Conservation (phyloP, 2,329 filamentous ascomycete species). For the Amauroascus verrucosus region DNA sequence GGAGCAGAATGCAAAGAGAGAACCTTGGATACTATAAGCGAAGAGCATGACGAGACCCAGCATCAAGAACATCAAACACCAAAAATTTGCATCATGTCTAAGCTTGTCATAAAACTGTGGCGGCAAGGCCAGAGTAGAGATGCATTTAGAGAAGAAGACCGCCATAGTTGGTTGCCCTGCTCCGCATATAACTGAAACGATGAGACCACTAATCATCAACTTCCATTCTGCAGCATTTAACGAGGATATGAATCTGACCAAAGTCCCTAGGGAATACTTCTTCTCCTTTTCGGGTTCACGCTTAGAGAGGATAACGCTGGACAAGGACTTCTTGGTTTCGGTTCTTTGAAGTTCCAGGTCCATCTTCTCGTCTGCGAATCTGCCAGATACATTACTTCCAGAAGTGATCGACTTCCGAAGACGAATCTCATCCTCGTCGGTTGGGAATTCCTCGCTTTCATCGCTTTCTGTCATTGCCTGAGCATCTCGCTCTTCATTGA, state of each 20-base stretch:
- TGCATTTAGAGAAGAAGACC: conserved; percentile 82
- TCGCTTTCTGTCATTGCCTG: conserved; percentile 24
- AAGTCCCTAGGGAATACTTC: conserved; percentile 60
- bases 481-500: conserved; percentile 47
- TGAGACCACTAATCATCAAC: conserved; percentile 61
- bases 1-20: conserved; percentile 74
- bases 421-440: conserved; percentile 2
- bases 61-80: conserved; percentile 82
- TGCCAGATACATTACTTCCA: conserved; percentile 19
- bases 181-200: conserved; percentile 67
- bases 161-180: conserved; percentile 66
- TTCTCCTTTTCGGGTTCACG: conserved; percentile 41
- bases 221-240: conserved; percentile 68
- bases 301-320: conserved; percentile 58
- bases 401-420: conserved; percentile 10
- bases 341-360: conserved; percentile 32
- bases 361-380: conserved; percentile 27
- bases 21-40: conserved; percentile 56
- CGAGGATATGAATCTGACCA: conserved; percentile 66
- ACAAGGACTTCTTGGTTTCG: conserved; percentile 47
- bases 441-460: conserved; percentile 18
- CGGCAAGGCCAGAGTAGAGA: conserved; percentile 57
- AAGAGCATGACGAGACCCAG: conserved; percentile 64
- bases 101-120: conserved; percentile 46
- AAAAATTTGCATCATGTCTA: conserved; percentile 66